Base-by-base conservation (phyloP, 2,329 filamentous ascomycete species). In the Dothideomycetidae sp. region DNA sequence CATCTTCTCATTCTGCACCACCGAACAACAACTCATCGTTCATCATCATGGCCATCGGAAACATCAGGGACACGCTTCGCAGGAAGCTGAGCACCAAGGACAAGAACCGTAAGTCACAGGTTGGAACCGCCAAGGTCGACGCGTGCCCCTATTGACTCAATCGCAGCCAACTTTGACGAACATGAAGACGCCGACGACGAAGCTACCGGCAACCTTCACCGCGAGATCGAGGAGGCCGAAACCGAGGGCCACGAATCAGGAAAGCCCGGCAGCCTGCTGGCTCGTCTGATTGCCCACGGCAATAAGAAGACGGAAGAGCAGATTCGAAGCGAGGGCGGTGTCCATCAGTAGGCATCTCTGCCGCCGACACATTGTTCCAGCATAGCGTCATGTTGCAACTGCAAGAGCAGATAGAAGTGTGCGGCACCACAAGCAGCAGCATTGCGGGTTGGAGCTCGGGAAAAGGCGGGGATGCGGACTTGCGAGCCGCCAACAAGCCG, bases 261-360 rank as follows among this genome's bases (percentile, higher is more conserved):
- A 42, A 53, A 51, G 42, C 53, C 53, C 2, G 53, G 53, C 43
- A 52, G 43, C 39, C 56, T 56, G 47, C 45, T 58, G 36, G 57
- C 57, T 49, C 51, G 52, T 39, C 50, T 58, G 35, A 56, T 54
- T 44, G 47, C 49, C 41, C 52, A 57, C 46, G 55, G 55, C 42
- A 58, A 58, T 48, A 54, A 56, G 50, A 58, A 56, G 52, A 58
- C 55, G 4, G 55, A 58, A 42, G 52, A 55, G 26, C 49, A 57
- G 48, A 40, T 57, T 23, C 44, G 45, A 14, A 39, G 44, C 19
- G 48, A 53, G 29, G 36, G 14, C 10, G 28, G 28, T 30, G 35
- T n/a, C 13, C 28, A 18, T 13, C 32, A 37, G 28, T 21, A n/a
- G n/a, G n/a, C n/a, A n/a, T n/a, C n/a, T n/a, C n/a, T n/a, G n/a